Evolutionary conservation across 768 basidiomycete species (phyloP), one percentile per base, ranked within the genome.

Genomic region (Hydnomerulius pinastri): DNA sequence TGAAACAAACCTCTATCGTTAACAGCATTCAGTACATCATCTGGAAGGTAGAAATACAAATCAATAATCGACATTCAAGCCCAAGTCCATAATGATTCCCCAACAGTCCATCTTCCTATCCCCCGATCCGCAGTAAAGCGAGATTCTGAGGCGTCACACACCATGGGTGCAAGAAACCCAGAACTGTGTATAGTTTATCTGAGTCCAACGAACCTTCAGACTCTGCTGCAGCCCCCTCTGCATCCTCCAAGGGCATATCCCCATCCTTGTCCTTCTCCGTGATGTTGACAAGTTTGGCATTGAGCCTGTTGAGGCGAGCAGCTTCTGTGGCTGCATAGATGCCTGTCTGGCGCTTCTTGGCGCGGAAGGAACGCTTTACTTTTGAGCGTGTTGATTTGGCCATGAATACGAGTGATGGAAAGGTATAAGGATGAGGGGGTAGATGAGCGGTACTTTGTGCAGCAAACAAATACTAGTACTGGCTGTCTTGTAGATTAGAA

Each of bases 301-400:
- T 83, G 35, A 92, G 77, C 51, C 91, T 79, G 53, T 86, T 69
- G 29, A 92, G 73, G 32, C 91, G 85, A 33, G 86, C 90, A 17
- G 90, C 89, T 54, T 88, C 85, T 8, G 81, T 75, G 2, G 78
- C 90, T 40, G 90, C 90, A 60, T 88, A 92, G 46, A 87, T 78
- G 46, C 89, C 85, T 37, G 71, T 68, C 62, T 85, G 79, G 51
- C 90, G 83, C 68, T 92, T 92, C 60, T 87, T 85, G 12, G 83
- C 75, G 57, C 90, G 86, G 69, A 81, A 89, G 12, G 79, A 71
- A 25, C 91, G 86, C 65, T 92, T 93, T 41, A 80, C 77, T 71
- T 93, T 93, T 6, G 89, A 90, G 62, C 91, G 76, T 33, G 81
- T 77, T 37, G 89, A 91, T 76, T 93, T 93, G 36, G 87, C 90